phyloP scores from a whole-genome alignment of 2,329 filamentous ascomycete genomes.

The Fusarium sp. region DNA sequence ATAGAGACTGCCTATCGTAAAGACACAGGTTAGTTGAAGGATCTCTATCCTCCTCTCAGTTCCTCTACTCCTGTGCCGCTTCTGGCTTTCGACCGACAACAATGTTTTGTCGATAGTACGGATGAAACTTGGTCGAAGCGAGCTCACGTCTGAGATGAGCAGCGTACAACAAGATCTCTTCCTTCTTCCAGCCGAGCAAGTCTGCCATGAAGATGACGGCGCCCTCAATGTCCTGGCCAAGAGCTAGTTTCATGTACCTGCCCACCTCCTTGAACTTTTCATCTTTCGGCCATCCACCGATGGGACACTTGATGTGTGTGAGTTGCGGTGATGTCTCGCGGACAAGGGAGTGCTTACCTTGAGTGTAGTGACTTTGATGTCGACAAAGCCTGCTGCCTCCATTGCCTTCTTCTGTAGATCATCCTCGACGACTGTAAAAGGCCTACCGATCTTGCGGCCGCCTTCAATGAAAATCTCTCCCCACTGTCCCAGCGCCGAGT shows the following conservation, averaged over 20 bases:
- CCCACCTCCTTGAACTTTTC: background rate
- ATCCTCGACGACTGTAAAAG: background rate
- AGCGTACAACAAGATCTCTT: background rate
- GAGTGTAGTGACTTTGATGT: background rate
- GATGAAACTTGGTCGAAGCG: background rate
- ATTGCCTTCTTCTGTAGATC: background rate
- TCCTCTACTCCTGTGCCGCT: background rate
- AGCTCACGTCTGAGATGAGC: background rate
- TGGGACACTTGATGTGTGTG: background rate
- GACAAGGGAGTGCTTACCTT: background rate
- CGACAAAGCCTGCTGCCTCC: background rate
- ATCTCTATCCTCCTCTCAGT: background rate
- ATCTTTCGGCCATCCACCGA: background rate
- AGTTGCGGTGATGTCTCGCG: background rate
- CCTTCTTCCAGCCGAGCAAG: background rate
- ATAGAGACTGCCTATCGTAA: background rate
- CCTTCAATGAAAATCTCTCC: background rate
- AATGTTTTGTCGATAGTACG: background rate
- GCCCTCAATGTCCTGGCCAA: background rate
- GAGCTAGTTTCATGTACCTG: background rate
- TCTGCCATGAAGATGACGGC: slow-evolving; percentile 1
- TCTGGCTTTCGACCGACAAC: background rate
- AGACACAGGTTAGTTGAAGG: background rate
- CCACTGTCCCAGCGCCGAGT: background rate
- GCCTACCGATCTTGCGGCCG: background rate